Conservation (phyloP, 2,329 filamentous ascomycete genomes). For the Pezizomycotina sp. region DNA sequence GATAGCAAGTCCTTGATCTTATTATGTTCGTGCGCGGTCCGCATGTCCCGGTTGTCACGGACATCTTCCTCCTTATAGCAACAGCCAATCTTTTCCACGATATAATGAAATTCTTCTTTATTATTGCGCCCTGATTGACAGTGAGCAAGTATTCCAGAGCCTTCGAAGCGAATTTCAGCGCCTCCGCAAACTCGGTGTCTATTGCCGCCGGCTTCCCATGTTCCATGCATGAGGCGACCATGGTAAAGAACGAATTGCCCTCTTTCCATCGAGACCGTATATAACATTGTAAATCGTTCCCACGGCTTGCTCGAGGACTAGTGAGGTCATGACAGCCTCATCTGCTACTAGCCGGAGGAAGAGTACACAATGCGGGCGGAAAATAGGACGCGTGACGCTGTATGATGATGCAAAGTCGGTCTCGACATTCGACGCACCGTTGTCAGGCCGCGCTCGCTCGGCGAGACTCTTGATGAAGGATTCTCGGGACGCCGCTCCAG, state of each 20-base stretch:
- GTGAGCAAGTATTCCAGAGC: slow-evolving; percentile 8
- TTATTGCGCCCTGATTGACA: slow-evolving; percentile 11
- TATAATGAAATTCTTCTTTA: slow-evolving; percentile 6
- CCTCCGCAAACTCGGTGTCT: too few species aligned
- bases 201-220: too few species aligned
- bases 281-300: slow-evolving; percentile 26
- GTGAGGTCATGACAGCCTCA: slow-evolving; percentile 20
- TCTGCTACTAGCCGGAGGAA: slow-evolving; percentile 24
- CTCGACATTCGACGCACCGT: too few species aligned
- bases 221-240: slow-evolving; percentile 4
- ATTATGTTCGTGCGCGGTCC: too few species aligned
- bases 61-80: too few species aligned
- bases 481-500: too few species aligned
- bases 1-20: too few species aligned
- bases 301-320: slow-evolving; percentile 24
- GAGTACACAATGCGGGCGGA: slow-evolving; percentile 20
- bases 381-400: slow-evolving; percentile 9
- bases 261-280: slow-evolving; percentile 23
- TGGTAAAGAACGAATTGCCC: slow-evolving; percentile 22
- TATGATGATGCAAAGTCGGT: too few species aligned
- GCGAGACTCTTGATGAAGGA: too few species aligned
- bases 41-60: too few species aligned
- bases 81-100: too few species aligned
- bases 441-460: too few species aligned
- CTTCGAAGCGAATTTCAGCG: slow-evolving; percentile 2